Conservation (phyloP, 495 filamentous ascomycete genomes). For the Hypomontagnella monticulosa region DNA sequence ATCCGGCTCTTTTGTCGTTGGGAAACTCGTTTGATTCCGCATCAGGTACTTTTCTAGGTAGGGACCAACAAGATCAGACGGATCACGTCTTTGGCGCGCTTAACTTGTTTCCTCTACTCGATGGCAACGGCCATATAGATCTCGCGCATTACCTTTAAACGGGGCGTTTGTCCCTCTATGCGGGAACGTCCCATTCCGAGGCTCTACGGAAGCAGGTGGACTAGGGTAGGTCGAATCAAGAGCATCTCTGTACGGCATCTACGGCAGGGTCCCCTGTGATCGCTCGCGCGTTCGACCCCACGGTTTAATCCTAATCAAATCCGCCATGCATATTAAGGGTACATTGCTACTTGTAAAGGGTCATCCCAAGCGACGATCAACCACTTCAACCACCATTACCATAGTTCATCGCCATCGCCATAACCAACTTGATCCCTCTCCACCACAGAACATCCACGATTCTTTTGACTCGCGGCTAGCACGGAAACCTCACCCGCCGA, state of each 20-base stretch:
- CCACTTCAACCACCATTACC: neutral
- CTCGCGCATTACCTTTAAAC: slow-evolving; percentile 52
- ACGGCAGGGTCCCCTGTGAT: neutral
- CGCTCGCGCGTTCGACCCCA: neutral
- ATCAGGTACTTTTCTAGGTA: slow-evolving; percentile 22
- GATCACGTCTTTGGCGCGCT: slow-evolving; percentile 54
- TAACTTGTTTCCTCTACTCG: slow-evolving; percentile 56
- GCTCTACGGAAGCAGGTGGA: neutral
- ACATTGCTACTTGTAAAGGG: neutral
- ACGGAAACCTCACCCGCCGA: neutral
- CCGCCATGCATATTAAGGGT: neutral
- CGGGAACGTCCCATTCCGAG: too few relatives aligned
- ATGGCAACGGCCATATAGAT: slow-evolving; percentile 56
- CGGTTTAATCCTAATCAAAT: neutral
- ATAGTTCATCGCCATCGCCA: neutral
- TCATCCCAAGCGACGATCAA: neutral
- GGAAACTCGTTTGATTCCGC: slow-evolving; percentile 29
- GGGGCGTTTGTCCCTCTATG: neutral
- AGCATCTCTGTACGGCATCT: neutral
- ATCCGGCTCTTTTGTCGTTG: slow-evolving; percentile 41
- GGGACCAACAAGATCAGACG: slow-evolving; percentile 40
- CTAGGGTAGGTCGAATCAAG: neutral
- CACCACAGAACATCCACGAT: neutral
- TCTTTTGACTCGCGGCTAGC: neutral
- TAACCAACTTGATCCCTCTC: neutral